Base-by-base conservation (phyloP, 2,329 filamentous ascomycete genomes). In the Scedosporium aurantiacum region DNA sequence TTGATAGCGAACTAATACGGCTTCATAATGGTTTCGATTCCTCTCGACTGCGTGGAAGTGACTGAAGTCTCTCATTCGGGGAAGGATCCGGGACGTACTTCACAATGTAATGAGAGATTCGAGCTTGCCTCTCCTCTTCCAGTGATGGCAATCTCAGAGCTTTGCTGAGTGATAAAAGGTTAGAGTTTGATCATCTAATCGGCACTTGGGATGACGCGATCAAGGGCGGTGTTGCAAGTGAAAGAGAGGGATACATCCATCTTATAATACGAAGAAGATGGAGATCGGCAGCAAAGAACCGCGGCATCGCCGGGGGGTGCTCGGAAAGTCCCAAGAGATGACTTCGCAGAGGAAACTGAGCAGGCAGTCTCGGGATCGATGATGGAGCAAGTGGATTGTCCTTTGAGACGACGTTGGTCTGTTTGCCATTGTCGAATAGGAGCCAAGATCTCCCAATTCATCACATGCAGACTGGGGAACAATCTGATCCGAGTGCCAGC, bases 161-260 rank as follows among this genome's bases (percentile, higher is more conserved):
- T 32, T 32, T 6, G 28, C 28, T 32, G 28, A 32, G 28, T 8
- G 28, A 32, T 52, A 21, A 21, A 21, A 21, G n/a, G n/a, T 25
- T 52, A 52, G 25, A 21, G 47, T 21, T 52, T 52, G 56, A 60
- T 60, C 57, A 60, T 32, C 23, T 37, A 45, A 60, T 60, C 43
- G 25, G 16, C 10, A 27, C 25, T 52, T 37, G 23, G 21, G 25
- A 60, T 60, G 57, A 60, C 57, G 57, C 57, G 57, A 60, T 60
- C 60, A 27, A 47, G 27, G 52, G 60, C 18, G 27, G 23, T 7
- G 10, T 25, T 52, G 40, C 12, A 40, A 40, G 25, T 47, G 45
- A 55, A 14, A 57, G 37, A 23, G 56, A 61, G 28, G 28, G 57
- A 62, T 52, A 55, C 45, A 50, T 32, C 25, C 45, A 50, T 32